phyloP scores from a whole-genome alignment of 192 early-diverging fungal genomes.

The Coemansia sp. region DNA sequence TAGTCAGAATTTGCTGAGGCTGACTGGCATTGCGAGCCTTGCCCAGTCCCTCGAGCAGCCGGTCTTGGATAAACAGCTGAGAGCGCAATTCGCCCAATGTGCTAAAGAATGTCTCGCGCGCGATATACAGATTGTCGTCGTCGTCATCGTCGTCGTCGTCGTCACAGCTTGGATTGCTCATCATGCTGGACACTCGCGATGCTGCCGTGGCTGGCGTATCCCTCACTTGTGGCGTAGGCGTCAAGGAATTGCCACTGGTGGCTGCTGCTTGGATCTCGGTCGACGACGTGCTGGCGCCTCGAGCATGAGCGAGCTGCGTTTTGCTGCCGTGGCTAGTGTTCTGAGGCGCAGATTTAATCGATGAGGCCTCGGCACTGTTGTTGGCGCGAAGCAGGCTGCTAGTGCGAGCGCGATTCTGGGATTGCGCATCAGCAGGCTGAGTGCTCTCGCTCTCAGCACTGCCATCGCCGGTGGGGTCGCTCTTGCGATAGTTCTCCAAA shows the following conservation, averaged over 20 bases:
- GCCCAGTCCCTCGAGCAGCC: conserved; percentile 54
- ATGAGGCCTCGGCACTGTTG: conserved; percentile 12
- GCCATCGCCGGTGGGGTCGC: conserved; percentile 1
- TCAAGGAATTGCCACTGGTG: neutral
- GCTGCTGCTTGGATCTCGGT: neutral
- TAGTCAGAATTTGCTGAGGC: neutral
- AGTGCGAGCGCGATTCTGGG: conserved; percentile 21
- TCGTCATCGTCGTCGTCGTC: conserved; percentile 18
- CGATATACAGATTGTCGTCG: conserved; percentile 20
- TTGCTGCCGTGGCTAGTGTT: neutral
- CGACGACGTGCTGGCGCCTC: conserved; percentile 25
- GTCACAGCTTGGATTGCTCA: conserved; percentile 50
- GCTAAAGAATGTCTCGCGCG: conserved; percentile 51
- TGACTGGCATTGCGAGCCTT: conserved; percentile 9
- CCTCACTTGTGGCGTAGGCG: neutral
- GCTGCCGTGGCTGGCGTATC: neutral
- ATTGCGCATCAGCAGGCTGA: neutral
- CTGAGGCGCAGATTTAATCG: conserved; percentile 15
- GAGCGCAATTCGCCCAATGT: conserved; percentile 56
- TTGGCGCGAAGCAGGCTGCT: conserved; percentile 32
- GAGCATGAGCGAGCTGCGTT: neutral
- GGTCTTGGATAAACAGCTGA: conserved; percentile 61
- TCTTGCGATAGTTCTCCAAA: conserved; percentile 34
- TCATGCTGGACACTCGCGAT: conserved; percentile 18
- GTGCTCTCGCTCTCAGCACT: conserved; percentile 2